Conservation (phyloP, 768 basidiomycete genomes). For the Lyophyllum atratum region DNA sequence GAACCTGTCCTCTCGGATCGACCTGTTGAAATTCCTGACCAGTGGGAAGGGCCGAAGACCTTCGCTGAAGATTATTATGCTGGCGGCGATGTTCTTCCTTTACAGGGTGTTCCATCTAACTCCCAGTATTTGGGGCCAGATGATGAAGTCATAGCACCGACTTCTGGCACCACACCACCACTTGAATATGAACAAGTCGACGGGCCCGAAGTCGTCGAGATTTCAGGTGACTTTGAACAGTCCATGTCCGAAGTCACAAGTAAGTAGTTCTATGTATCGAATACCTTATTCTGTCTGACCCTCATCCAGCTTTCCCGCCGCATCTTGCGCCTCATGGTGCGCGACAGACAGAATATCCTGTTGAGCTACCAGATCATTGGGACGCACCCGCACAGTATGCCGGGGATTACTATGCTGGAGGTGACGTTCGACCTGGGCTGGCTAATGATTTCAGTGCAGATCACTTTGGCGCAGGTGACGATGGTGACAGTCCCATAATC, state of each 20-base stretch:
- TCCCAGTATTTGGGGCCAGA: slow-evolving; percentile 7
- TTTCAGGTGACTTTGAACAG: slow-evolving; percentile 13
- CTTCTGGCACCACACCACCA: slow-evolving; percentile 1
- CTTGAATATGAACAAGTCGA: slow-evolving; percentile 1
- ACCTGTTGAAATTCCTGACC: slow-evolving; percentile 32
- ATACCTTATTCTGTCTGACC: not conserved
- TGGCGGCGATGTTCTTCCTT: slow-evolving; percentile 23
- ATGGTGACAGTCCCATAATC: not conserved
- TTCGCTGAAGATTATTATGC: slow-evolving; percentile 38
- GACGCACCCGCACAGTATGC: slow-evolving; percentile 38
- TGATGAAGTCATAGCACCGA: slow-evolving; percentile 9
- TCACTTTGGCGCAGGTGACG: slow-evolving; percentile 22
- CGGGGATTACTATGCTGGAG: slow-evolving; percentile 47
- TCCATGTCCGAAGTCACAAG: slow-evolving; percentile 8
- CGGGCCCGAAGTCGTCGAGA: slow-evolving; percentile 4
- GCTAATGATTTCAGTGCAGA: slow-evolving; percentile 22
- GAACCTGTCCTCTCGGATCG: slow-evolving; percentile 11
- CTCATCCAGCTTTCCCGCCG: slow-evolving; percentile 8
- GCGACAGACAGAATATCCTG: slow-evolving; percentile 4
- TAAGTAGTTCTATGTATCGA: not conserved
- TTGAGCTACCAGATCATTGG: slow-evolving; percentile 43
- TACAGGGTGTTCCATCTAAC: not conserved
- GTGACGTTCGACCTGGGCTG: slow-evolving; percentile 29
- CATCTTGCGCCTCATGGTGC: not conserved
- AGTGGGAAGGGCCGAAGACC: slow-evolving; percentile 33